phyloP scores from a whole-genome alignment of 2,329 filamentous ascomycete species.

The Fusarium sp. region DNA sequence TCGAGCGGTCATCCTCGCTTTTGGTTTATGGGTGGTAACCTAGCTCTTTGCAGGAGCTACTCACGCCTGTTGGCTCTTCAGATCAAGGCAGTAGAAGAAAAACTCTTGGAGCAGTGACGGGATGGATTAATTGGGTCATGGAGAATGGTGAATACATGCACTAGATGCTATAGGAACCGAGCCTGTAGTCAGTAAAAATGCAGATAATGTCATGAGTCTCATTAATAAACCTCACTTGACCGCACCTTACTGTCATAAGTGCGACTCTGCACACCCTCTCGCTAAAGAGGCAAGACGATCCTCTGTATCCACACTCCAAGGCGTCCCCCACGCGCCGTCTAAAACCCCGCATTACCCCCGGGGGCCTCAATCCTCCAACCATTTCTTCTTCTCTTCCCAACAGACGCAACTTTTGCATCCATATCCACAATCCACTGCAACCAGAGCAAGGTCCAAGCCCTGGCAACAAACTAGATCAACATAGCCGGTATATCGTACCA shows the following conservation, averaged over 20 bases:
- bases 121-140: too few species aligned
- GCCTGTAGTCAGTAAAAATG: too few species aligned
- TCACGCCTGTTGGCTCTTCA: slow-evolving; percentile 26
- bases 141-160: background rate
- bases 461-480: too few species aligned
- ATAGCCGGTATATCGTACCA: too few species aligned
- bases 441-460: too few species aligned
- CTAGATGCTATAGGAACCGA: too few species aligned
- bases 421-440: background rate
- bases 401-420: background rate
- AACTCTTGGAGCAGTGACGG: slow-evolving; percentile 1
- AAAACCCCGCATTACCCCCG: slow-evolving; percentile 3
- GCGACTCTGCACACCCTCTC: too few species aligned
- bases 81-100: slow-evolving; percentile 29
- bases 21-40: slow-evolving; percentile 31
- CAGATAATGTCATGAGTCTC: too few species aligned
- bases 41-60: slow-evolving; percentile 24
- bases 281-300: too few species aligned
- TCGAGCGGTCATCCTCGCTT: slow-evolving; percentile 28
- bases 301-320: background rate
- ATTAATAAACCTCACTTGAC: too few species aligned
- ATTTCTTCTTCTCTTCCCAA: background rate
- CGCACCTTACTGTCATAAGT: too few species aligned
- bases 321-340: background rate
- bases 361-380: background rate